Evolutionary conservation across 768 basidiomycete species (phyloP), one percentile per base, ranked within the genome.

Genomic region (Amanita fuliginea): DNA sequence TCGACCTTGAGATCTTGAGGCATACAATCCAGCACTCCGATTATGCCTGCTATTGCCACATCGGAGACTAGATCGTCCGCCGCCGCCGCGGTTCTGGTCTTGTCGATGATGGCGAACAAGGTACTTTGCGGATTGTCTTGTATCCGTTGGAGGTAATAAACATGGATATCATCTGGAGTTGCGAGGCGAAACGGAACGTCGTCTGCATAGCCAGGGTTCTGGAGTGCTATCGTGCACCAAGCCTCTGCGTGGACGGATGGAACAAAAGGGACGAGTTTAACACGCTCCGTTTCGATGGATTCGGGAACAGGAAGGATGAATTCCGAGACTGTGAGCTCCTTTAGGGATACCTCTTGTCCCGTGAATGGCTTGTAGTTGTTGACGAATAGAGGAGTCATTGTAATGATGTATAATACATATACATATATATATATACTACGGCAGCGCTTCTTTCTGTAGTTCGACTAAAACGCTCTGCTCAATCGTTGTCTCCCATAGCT

Each of bases 401-500:
- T 28, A 26, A 13, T 6, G 19, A 32, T 34, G 3, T 26, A 3
- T 33, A n/a, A 8, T 14, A 16, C 26, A 14, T 37, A 14, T 2
- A 13, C 21, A 46, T 6, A 2, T 2, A 10, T 16, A 16, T n/a
- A 34, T 21, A 34, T 47, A 8, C 3, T 50, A 50, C 6, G 41
- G 49, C 6, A 42, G 16, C 11, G 24, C 19, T 22, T 58, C 56
- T 60, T 65, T 76, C 54, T 57, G 55, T 39, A 82, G 59, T 53
- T 77, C 70, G 33, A 69, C 59, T 51, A 85, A 64, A 46, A 73
- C 78, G n/a, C 79, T 82, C 57, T 80, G 75, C 63, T 86, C 84
- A 45, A 86, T 71, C 35, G 77, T 80, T 45, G 74, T 72, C 64
- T 86, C 83, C 86, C 86, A 87, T 50, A 87, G 62, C 57, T 82